Evolutionary conservation across 1,284 basidiomycete genomes (phyloP), one percentile per base, ranked within the genome.

Genomic region (Ganoderma sp.): DNA sequence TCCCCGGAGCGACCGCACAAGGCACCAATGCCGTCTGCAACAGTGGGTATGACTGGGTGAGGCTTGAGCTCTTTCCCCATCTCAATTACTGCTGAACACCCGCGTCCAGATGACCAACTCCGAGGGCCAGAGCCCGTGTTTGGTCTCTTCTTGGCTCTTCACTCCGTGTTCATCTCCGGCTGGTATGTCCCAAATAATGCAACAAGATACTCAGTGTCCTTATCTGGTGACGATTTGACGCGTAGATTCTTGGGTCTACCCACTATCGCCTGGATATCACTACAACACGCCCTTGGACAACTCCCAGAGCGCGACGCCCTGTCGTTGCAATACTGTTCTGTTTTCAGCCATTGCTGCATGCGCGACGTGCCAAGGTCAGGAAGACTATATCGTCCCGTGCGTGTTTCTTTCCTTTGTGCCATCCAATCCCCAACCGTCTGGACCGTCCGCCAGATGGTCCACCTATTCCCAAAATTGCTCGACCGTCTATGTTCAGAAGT

Each of bases 71-170:
- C 15, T 19, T 14, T 45, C 39, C n/a, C 7, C 37, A 37, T 9
- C 41, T n/a, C 41, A 45, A 28, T 64, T 15, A 22, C 57, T 22
- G 6, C 10, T 22, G 5, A 41, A 60, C 22, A 10, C 7, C 22
- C 15, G 4, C 37, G 6, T 6, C 15, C 37, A 73, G 71, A 73
- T 73, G 71, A 28, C 15, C 22, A 73, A 73, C 34, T 66, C 67
- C 28, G 56, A 66, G 59, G 64, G 63, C 3, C 71, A 73, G 41
- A 73, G 67, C 32, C 71, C 71, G 17, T 73, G 71, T 43, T 52
- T 73, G 22, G 32, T 73, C 7, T 50, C 71, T 0, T 70, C 69
- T 3, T 73, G 66, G 19, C 68, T 73, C 42, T 64, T 71, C 45
- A 56, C 66, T 2, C 69, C 69, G 17, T 73, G 71, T 19, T 52